A percentile compares a stretch with the other conserved stretches of the same genome.
These are phyloP conservation scores for Microthlaspi erraticum DNA, from an alignment of 345 rosid species.

Conservation along the genomic window DNA sequence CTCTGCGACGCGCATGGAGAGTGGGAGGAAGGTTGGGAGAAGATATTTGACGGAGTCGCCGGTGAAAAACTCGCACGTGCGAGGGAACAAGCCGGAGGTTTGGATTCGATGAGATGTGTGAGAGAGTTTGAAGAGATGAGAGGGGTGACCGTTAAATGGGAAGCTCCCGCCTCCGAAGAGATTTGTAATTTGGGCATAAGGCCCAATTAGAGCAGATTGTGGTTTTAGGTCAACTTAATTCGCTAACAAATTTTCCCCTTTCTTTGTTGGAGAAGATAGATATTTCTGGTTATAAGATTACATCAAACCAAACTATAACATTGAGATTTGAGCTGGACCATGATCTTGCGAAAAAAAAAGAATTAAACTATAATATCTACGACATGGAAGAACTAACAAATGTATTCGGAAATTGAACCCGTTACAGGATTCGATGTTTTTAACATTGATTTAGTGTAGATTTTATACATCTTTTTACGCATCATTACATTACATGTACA, in stretches of 20 bases:
- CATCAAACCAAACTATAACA: conserved; percentile 1
- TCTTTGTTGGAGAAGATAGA: not conserved
- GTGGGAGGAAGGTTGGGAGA: conserved; percentile 84
- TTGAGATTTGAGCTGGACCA: conserved; percentile 9
- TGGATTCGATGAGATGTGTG: conserved; percentile 53
- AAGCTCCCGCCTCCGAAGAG: conserved; percentile 65
- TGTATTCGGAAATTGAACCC: conserved; percentile 23
- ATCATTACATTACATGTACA: conserved; percentile 9
- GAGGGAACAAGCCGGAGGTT: conserved; percentile 53
- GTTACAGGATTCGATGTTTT: conserved; percentile 28
- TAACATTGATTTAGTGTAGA: not conserved
- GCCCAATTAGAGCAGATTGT: conserved; percentile 14
- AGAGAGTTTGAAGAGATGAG: conserved; percentile 63
- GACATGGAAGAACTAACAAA: conserved; percentile 29
- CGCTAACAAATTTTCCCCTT: conserved; percentile 16
- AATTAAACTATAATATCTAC: not conserved
- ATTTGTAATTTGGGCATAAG: conserved; percentile 57
- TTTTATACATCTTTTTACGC: conserved; percentile 21
- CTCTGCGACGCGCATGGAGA: conserved; percentile 72
- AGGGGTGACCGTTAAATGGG: conserved; percentile 58
- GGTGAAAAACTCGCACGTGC: conserved; percentile 58
- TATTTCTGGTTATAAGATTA: conserved; percentile 7
- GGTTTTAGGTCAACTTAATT: conserved; percentile 8
- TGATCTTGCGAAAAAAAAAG: not conserved
- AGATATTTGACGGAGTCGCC: conserved; percentile 55